Evolutionary conservation across 257 asterid species (phyloP).

Genomic region (Solanum arcanum): DNA sequence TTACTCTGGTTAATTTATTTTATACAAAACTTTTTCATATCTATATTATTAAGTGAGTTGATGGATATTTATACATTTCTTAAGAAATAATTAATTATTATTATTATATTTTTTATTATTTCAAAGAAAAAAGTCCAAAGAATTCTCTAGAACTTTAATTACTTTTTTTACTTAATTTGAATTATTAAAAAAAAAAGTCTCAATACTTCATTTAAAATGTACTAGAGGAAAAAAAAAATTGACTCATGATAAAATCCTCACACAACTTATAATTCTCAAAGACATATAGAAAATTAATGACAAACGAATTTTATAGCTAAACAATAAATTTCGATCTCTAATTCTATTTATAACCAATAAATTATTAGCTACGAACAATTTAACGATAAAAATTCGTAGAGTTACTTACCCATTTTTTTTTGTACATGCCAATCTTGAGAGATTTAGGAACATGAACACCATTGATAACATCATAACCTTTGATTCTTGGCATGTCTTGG

Average conservation of each 20-base stretch:
- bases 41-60: neutral
- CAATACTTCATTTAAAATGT: neutral
- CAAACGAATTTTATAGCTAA: neutral
- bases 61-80: neutral
- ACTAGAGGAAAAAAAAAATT: neutral
- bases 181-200: neutral
- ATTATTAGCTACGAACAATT: neutral
- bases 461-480: constrained; percentile 30
- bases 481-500: constrained; percentile 62
- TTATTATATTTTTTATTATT: neutral
- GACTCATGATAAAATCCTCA: neutral
- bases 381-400: neutral
- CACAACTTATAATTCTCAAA: neutral
- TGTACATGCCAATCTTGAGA: constrained; percentile 61
- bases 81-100: too few species aligned
- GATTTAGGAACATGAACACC: constrained; percentile 24
- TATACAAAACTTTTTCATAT: neutral
- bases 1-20: neutral
- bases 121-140: too few species aligned
- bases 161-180: neutral
- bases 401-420: constrained; percentile 62
- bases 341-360: neutral
- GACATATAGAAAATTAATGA: neutral
- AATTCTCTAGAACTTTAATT: neutral
- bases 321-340: neutral